These are phyloP conservation scores for Xenoacremonium recifei DNA, from an alignment of 2,329 filamentous ascomycete species.

Conservation along the genomic window DNA sequence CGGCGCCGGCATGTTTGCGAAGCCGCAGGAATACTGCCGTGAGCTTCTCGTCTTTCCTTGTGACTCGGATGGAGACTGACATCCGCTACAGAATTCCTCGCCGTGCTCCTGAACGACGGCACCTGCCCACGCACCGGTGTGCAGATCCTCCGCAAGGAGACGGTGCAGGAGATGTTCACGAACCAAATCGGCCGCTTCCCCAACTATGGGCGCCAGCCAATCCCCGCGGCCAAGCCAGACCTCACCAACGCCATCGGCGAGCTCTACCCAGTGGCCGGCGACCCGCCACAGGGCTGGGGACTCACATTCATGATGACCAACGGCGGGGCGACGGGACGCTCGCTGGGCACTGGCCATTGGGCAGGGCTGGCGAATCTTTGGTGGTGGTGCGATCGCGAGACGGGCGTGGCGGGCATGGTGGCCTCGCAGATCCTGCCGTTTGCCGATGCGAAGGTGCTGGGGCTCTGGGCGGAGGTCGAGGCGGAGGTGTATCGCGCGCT, in stretches of 20 bases:
- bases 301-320: conserved; percentile 55
- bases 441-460: conserved; percentile 39
- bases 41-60: conserved; percentile 20
- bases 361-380: conserved; percentile 59
- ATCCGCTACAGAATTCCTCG: conserved; percentile 50
- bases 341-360: conserved; percentile 52
- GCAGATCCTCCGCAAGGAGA: conserved; percentile 53
- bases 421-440: conserved; percentile 52
- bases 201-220: conserved; percentile 45
- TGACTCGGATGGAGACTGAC: conserved; percentile 2
- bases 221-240: conserved; percentile 47
- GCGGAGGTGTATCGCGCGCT: conserved; percentile 31
- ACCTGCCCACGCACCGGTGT: conserved; percentile 54
- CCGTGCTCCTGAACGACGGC: conserved; percentile 63
- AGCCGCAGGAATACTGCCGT: conserved; percentile 60
- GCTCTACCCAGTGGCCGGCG: conserved; percentile 43
- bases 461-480: conserved; percentile 40
- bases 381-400: conserved; percentile 63
- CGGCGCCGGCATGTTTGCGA: conserved; percentile 60
- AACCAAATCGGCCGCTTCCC: conserved; percentile 60
- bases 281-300: conserved; percentile 63
- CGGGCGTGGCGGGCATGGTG: conserved; percentile 54
- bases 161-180: conserved; percentile 62
- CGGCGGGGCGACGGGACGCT: conserved; percentile 50
- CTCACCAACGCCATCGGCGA: conserved; percentile 48